Conservation (phyloP, 139 green algal species). For the Chlorella sp. region DNA sequence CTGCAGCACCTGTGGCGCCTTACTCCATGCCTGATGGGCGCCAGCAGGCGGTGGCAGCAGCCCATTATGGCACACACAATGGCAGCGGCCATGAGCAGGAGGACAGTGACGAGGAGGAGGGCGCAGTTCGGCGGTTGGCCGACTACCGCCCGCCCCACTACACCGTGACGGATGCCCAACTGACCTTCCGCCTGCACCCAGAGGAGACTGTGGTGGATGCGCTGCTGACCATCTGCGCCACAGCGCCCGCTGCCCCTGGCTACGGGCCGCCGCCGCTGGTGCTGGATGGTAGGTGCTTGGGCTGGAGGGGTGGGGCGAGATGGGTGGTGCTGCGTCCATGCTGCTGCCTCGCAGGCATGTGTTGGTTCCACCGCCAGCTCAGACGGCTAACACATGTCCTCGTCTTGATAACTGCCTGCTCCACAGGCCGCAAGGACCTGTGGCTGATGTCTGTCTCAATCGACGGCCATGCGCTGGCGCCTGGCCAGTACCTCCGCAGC, state of each 20-base stretch:
- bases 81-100: no score
- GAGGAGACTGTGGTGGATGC: neutral
- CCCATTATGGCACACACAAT: no score
- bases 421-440: neutral
- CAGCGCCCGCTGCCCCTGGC: neutral
- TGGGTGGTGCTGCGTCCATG: no score
- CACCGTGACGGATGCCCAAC: neutral
- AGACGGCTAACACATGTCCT: no score
- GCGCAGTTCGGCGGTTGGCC: neutral
- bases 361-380: no score
- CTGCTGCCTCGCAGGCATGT: no score
- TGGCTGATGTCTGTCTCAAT: neutral
- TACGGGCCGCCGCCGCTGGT: neutral
- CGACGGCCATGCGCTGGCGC: neutral
- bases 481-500: neutral
- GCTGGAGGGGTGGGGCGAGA: neutral
- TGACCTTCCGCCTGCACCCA: neutral
- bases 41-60: no score
- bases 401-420: no score
- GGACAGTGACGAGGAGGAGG: no score
- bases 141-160: neutral
- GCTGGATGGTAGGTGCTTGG: neutral
- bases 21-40: no score
- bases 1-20: no score
- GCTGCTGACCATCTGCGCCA: neutral